phyloP scores from a whole-genome alignment of 2,329 filamentous ascomycete genomes.

The Hypoxylon sp. region DNA sequence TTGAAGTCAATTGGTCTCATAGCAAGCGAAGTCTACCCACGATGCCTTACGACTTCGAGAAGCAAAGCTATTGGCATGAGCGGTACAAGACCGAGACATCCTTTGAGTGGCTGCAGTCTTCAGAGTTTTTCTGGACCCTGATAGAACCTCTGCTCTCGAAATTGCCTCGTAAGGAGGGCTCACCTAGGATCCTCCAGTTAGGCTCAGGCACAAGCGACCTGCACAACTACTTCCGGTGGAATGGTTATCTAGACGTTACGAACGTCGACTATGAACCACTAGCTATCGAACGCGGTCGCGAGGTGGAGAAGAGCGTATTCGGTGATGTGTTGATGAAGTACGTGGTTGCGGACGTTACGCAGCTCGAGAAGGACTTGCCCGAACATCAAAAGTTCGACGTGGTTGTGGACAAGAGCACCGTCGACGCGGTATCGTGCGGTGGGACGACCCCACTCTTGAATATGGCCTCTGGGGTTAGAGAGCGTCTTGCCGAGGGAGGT shows the following conservation, averaged over 20 bases:
- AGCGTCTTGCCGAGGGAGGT: constrained; percentile 56
- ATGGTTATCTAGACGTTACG: constrained; percentile 61
- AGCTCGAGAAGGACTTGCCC: constrained; percentile 48
- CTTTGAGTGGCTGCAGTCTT: constrained; percentile 65
- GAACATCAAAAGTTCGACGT: constrained; percentile 56
- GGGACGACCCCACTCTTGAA: constrained; percentile 56
- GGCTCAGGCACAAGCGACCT: constrained; percentile 67
- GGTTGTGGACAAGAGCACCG: constrained; percentile 66
- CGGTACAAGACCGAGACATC: constrained; percentile 62
- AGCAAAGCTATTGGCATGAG: constrained; percentile 65
- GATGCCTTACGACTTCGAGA: constrained; percentile 60
- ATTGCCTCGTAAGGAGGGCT: constrained; percentile 50
- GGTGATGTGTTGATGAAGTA: constrained; percentile 63
- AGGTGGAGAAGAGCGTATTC: constrained; percentile 59
- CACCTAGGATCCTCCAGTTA: constrained; percentile 59
- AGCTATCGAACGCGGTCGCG: constrained; percentile 60
- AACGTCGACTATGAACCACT: constrained; percentile 67
- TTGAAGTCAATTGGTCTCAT: neutral
- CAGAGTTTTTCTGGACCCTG: constrained; percentile 59
- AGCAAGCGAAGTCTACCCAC: neutral
- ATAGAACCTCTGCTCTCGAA: constrained; percentile 57
- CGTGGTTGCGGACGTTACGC: constrained; percentile 62
- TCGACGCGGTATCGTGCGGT: constrained; percentile 64
- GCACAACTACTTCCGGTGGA: constrained; percentile 62
- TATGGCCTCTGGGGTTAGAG: constrained; percentile 58